A percentile compares a stretch with the other conserved stretches of the same genome.
phyloP scores from a whole-genome alignment of 257 asterid genomes.

The Ocimum tenuiflorum region DNA sequence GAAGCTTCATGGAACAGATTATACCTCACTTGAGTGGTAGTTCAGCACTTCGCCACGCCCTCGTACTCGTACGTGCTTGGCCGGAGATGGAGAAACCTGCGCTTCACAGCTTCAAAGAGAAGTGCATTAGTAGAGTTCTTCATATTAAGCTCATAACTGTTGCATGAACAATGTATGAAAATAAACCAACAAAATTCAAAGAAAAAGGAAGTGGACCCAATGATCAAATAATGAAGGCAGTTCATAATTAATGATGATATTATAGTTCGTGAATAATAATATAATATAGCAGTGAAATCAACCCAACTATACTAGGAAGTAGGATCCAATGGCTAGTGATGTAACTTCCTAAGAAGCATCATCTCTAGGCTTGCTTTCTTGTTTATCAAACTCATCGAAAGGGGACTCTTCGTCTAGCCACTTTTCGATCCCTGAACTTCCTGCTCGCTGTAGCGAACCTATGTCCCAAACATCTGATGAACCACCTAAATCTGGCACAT shows the following conservation, averaged over 20 bases:
- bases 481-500: conserved; percentile 38
- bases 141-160: background rate
- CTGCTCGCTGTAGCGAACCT: conserved; percentile 36
- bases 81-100: background rate
- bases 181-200: background rate
- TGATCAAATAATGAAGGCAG: conserved; percentile 7
- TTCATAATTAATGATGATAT: background rate
- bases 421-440: conserved; percentile 38
- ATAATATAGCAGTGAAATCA: conserved; percentile 9
- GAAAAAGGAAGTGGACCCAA: background rate
- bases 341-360: conserved; percentile 29
- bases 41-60: background rate
- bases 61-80: background rate
- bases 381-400: conserved; percentile 20
- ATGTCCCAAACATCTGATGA: conserved; percentile 51
- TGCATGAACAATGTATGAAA: background rate
- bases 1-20: background rate
- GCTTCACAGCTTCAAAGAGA: conserved; percentile 11
- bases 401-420: conserved; percentile 41
- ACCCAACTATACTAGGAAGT: conserved; percentile 24
- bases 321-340: conserved; percentile 26
- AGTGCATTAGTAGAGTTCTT: background rate
- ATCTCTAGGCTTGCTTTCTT: conserved; percentile 23
- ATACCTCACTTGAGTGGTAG: conserved; percentile 3
- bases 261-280: background rate